A percentile compares a stretch with the other conserved stretches of the same genome.
Evolutionary conservation across 2,329 filamentous ascomycete genomes (phyloP).

Genomic region (Biscogniauxia sp.): DNA sequence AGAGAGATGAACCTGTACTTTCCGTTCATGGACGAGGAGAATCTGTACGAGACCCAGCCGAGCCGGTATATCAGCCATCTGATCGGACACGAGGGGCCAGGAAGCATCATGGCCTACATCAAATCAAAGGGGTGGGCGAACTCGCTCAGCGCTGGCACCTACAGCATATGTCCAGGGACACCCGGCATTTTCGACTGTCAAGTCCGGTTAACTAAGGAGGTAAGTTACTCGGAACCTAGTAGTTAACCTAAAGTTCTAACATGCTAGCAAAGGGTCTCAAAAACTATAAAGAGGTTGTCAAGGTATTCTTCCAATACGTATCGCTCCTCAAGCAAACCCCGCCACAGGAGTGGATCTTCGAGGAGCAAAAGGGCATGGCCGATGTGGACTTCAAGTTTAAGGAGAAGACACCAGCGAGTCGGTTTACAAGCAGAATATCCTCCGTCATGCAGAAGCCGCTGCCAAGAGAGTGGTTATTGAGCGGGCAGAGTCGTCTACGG

Average conservation of each 20-base stretch:
- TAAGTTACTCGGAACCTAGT: constrained; percentile 30
- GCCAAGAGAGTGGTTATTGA: constrained; percentile 83
- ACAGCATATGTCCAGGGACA: constrained; percentile 71
- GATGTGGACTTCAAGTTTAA: constrained; percentile 95
- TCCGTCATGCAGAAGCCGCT: constrained; percentile 89
- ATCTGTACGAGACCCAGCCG: constrained; percentile 75
- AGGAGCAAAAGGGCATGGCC: constrained; percentile 85
- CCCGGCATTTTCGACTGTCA: constrained; percentile 77
- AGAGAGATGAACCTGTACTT: constrained; percentile 78
- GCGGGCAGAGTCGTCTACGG: constrained; percentile 71
- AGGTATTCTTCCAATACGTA: constrained; percentile 88
- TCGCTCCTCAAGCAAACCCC: constrained; percentile 76
- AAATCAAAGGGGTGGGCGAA: constrained; percentile 91
- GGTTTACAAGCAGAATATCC: constrained; percentile 82
- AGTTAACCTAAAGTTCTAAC: constrained; percentile 11
- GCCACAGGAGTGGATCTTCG: constrained; percentile 89
- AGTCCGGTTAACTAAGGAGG: constrained; percentile 80
- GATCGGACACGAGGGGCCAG: constrained; percentile 88
- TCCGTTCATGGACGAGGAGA: constrained; percentile 80
- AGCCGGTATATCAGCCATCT: constrained; percentile 84
- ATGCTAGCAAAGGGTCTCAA: constrained; percentile 55
- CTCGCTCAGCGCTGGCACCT: constrained; percentile 73
- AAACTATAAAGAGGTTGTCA: constrained; percentile 78
- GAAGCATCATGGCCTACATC: constrained; percentile 85
- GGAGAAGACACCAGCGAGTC: constrained; percentile 85